phyloP scores from a whole-genome alignment of 352 stramenopile species.

The Globisporangium irregulare region DNA sequence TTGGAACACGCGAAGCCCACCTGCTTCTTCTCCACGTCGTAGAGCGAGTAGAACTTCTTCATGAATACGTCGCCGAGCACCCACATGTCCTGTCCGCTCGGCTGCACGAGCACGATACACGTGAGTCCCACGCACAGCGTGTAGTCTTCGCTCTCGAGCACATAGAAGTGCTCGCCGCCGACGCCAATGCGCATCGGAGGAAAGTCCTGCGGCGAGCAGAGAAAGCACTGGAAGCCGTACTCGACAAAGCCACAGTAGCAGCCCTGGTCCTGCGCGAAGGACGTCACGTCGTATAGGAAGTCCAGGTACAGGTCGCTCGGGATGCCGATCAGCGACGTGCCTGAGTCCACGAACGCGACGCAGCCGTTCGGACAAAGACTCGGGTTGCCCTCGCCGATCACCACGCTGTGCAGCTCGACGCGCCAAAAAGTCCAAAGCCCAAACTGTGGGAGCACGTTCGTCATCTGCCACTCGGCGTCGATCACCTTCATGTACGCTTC shows the following conservation, averaged over 20 bases:
- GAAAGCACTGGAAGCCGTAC: slow-evolving; percentile 82
- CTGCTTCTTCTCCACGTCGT: slow-evolving; percentile 85
- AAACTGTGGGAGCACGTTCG: slow-evolving; percentile 72
- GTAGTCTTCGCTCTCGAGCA: slow-evolving; percentile 66
- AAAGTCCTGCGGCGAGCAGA: slow-evolving; percentile 65
- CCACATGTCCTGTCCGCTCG: slow-evolving; percentile 89
- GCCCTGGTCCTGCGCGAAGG: slow-evolving; percentile 52
- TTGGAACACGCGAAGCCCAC: slow-evolving; percentile 79
- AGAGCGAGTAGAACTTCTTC: slow-evolving; percentile 94
- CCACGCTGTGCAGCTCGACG: slow-evolving; percentile 64
- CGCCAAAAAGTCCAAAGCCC: slow-evolving; percentile 85
- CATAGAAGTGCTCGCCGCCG: slow-evolving; percentile 60
- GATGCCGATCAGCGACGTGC: slow-evolving; percentile 95
- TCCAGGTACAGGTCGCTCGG: slow-evolving; percentile 79
- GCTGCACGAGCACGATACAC: slow-evolving; percentile 73
- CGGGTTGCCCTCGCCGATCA: slow-evolving; percentile 35
- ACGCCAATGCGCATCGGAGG: slow-evolving; percentile 63
- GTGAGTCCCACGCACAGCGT: slow-evolving; percentile 76
- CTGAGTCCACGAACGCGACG: slow-evolving; percentile 96
- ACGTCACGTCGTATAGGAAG: slow-evolving; percentile 66
- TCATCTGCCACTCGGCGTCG: slow-evolving; percentile 61
- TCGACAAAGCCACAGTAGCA: slow-evolving; percentile 80
- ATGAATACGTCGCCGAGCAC: slow-evolving; percentile 97
- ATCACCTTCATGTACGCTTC: slow-evolving; percentile 41
- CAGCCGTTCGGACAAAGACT: slow-evolving; percentile 54